Evolutionary conservation across 2,329 filamentous ascomycete genomes (phyloP), one percentile per base, ranked within the genome.

Genomic region (Cryphonectria parasitica): DNA sequence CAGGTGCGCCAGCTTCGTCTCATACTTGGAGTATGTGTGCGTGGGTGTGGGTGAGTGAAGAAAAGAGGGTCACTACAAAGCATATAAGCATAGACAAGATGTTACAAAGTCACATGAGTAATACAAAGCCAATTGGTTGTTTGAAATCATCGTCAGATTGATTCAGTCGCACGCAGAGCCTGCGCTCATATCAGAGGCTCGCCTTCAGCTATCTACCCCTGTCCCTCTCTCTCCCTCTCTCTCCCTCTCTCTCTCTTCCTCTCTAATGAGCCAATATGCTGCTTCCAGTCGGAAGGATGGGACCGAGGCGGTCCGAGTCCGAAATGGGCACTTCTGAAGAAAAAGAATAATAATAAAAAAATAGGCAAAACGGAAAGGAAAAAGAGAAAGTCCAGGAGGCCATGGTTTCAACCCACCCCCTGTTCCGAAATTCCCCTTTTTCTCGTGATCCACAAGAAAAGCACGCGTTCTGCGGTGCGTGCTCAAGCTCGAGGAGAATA

Each of bases 111-210:
- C 69, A 64, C 49, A 39, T 17, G 52, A 71, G 39, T 8, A 52
- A 49, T 11, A 28, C 36, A 36, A 49, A 54, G 36, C n/a, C 22
- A 19, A 7, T 31, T 56, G 36, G 36, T 11, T 39, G 10, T 49
- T 49, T 49, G 45, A 49, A 36, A 64, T 34, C 63, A 69, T 62
- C 58, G n/a, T 58, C 36, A 66, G n/a, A 49, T 71, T 69, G 67
- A 34, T 66, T 67, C 41, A 49, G 54, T 66, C 43, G 36, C 61
- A 45, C 58, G 60, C 43, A 66, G 36, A 64, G 28, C 28, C 19
- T 10, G 45, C 45, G 15, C 36, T 39, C n/a, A 52, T 61, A 25
- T 49, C 60, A n/a, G 60, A 62, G 45, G 13, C 56, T 17, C 56
- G 25, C 62, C 15, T 66, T 62, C 61, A 62, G 22, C 69, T 64